Base-by-base conservation (phyloP, 768 basidiomycete genomes). In the Suillus cothurnatus region DNA sequence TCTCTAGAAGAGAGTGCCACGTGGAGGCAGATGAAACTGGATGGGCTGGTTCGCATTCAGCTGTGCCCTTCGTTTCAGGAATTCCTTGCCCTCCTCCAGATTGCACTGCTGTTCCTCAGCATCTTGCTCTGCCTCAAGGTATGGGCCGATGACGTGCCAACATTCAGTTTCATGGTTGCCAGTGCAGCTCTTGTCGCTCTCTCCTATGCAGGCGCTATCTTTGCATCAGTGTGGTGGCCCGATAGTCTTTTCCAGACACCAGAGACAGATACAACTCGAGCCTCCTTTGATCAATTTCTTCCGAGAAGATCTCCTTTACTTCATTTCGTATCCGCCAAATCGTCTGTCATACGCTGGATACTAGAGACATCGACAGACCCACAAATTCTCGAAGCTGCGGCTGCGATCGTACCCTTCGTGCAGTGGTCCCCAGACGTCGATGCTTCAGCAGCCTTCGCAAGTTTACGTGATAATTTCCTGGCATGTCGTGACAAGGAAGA, bases 281-380 rank as follows among this genome's bases (percentile, higher is more conserved):
- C 32, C n/a, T 12, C 32, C 32, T 6, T 19, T 21, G 5, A 55
- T 12, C 21, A 21, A 21, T 2, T 55, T 21, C 21, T 14, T 55
- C 41, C 41, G 17, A 17, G 3, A 6, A 19, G 17, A 41, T 19
- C 41, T 41, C 19, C 41, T 19, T 41, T 5, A 19, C 19, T 8
- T n/a, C 43, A 8, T 45, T 9, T 0, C 43, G 4, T 17, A 19
- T 14, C 17, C 19, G 19, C 19, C 8, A 55, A 32, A 55, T 55
- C 2, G 2, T 56, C 55, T 6, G n/a, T 64, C 6, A 61, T 70
- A 17, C 43, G 53, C 32, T 72, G 71, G 71, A 38, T 72, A 15
- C 61, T 72, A 15, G 66, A 68, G 31, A 72, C 63, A 14, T 72
- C 69, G 14, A 60, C 61, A 32, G 34, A 55, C 31, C 31, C 19